Evolutionary conservation across 1,284 basidiomycete species (phyloP).

Genomic region (Irpex rosettiformis): DNA sequence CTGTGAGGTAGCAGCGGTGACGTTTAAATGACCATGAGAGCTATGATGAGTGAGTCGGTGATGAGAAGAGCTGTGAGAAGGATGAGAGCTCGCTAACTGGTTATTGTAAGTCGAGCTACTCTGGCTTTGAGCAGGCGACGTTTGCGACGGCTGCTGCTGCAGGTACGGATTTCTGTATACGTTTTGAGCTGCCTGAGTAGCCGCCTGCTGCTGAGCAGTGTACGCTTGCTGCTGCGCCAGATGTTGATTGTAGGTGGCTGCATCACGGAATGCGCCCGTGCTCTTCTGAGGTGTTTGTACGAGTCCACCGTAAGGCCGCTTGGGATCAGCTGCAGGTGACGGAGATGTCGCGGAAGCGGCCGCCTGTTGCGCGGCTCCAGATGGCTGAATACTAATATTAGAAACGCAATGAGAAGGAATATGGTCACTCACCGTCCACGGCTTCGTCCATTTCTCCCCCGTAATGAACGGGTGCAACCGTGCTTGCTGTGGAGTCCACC

Average conservation of each 20-base stretch:
- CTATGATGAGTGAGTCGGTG: conserved; percentile 41
- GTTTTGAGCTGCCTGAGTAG: conserved; percentile 61
- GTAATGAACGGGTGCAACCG: conserved; percentile 97
- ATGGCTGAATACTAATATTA: conserved; percentile 16
- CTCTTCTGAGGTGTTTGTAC: conserved; percentile 78
- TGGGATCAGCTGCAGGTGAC: conserved; percentile 51
- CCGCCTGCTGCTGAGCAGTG: conserved; percentile 77
- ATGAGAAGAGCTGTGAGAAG: conserved; percentile 26
- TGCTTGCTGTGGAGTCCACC: conserved; percentile 98
- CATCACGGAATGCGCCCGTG: conserved; percentile 86
- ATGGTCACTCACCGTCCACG: conserved; percentile 61
- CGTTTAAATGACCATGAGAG: conserved; percentile 46
- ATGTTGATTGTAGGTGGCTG: conserved; percentile 93
- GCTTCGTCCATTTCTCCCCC: conserved; percentile 90
- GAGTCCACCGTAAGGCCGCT: conserved; percentile 94
- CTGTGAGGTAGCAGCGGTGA: conserved; percentile 37
- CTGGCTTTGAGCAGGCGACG: conserved; percentile 32
- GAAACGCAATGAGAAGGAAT: background rate
- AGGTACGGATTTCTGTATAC: conserved; percentile 75
- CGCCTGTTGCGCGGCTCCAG: conserved; percentile 29
- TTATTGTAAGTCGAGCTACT: conserved; percentile 22
- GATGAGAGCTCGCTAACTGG: conserved; percentile 20
- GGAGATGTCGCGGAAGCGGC: conserved; percentile 13
- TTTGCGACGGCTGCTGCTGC: conserved; percentile 33
- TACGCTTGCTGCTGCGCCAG: conserved; percentile 92